Evolutionary conservation across 257 asterid genomes (phyloP), one percentile per base, ranked within the genome.

Genomic region (Nicotiana paniculata): DNA sequence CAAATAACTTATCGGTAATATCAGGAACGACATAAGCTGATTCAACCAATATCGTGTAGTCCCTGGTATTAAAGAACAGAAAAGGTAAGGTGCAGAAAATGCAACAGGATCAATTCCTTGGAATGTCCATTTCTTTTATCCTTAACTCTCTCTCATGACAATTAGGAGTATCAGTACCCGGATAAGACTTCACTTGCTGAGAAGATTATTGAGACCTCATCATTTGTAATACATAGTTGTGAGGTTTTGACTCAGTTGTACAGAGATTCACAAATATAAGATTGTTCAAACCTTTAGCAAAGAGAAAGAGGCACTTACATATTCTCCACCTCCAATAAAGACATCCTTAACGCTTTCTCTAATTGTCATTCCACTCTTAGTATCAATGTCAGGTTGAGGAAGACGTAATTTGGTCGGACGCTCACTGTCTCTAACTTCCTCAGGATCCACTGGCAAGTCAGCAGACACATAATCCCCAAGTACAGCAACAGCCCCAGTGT

Each of bases 391-490:
- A 30, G 97, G 97, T 82, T 92, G 98, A 9, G 97, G 98, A 83
- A 96, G 97, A 17, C 98, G 97, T 83, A 93, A 72, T 84, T 94
- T 96, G 33, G 97, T 90, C 53, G 93, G 98, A 30, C 99, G 98
- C 82, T 96, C 98, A 82, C 99, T 92, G 90, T 96, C 99, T 89
- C 97, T 89, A 61, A 96, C 91, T 90, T 96, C 99, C 32, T 96
- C 98, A 33, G 99, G 99, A 84, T 96, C 99, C 43, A 93, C 55
- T 2, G 99, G 97, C 83, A 92, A 93, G 88, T 96, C 99, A 72
- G 90, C 97, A 53, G 98, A 91, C 62, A 92, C 97, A 88, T 96
- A 96, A 86, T 96, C 99, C 84, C 99, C 99, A 32, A 96, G 97
- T 68, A 96, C 97, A 65, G 98, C 90, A 84, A 94, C 92, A 79